Percentiles rank a stretch among this genome's conserved stretches.
These are phyloP conservation scores for Neoarthrinium moseri DNA, from an alignment of 2,329 filamentous ascomycete genomes.

Conservation along the genomic window DNA sequence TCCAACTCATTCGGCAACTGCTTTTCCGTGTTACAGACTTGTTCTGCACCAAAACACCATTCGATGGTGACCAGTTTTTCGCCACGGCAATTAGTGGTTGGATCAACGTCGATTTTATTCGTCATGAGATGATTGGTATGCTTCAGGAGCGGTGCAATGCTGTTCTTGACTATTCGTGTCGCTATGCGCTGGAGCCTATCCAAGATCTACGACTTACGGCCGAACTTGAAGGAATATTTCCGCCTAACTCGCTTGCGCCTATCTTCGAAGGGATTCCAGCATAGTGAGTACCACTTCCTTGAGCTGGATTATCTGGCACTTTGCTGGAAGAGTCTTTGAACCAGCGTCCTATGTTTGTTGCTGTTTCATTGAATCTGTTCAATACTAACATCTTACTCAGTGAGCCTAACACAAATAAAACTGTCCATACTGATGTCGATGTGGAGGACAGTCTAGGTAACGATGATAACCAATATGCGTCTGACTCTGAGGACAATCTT, in stretches of 20 bases:
- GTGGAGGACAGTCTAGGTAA: too few relatives aligned
- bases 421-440: too few relatives aligned
- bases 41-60: background rate
- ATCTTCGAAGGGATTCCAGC: background rate
- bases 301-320: too few relatives aligned
- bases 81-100: slow-evolving; percentile 1
- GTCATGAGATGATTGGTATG: slow-evolving; percentile 12
- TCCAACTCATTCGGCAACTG: slow-evolving; percentile 5
- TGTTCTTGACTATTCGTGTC: slow-evolving; percentile 7
- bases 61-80: slow-evolving; percentile 1
- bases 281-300: slow-evolving; percentile 5
- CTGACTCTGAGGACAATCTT: too few relatives aligned
- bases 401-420: too few relatives aligned
- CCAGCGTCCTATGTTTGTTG: too few relatives aligned
- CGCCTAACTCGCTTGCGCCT: background rate
- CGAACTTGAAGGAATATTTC: background rate
- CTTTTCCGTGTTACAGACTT: background rate
- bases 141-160: slow-evolving; percentile 2
- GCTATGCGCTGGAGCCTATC: slow-evolving; percentile 9
- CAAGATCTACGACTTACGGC: background rate
- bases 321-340: too few relatives aligned
- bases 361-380: too few relatives aligned
- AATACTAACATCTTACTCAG: too few relatives aligned
- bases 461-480: too few relatives aligned
- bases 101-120: slow-evolving; percentile 9